phyloP scores from a whole-genome alignment of 441 rosid genomes.

The Hura crepitans region DNA sequence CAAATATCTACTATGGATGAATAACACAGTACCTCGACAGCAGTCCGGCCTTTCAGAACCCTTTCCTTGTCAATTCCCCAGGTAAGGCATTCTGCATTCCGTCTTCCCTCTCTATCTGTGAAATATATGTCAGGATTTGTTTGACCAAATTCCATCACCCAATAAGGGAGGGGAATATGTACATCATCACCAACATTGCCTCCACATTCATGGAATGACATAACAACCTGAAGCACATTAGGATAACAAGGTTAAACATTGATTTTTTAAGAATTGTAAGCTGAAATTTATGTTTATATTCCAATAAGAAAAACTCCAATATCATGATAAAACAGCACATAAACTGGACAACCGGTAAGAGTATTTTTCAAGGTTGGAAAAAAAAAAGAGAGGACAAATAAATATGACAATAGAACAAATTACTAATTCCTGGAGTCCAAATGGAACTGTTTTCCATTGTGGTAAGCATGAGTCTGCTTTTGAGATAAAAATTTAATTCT shows the following conservation, averaged over 20 bases:
- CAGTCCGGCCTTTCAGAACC: constrained; percentile 85
- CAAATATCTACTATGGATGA: neutral
- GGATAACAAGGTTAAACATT: neutral
- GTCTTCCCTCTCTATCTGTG: constrained; percentile 94
- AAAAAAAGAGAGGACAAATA: neutral
- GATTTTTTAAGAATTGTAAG: neutral
- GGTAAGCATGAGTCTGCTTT: neutral
- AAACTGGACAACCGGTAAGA: neutral
- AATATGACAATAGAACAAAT: neutral
- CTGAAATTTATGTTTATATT: constrained; percentile 4
- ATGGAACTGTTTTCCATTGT: neutral
- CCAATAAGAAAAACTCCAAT: neutral
- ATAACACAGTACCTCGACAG: constrained; percentile 68
- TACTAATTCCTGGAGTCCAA: neutral
- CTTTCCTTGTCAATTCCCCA: constrained; percentile 98
- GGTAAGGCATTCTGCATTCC: constrained; percentile 91
- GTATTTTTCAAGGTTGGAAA: neutral
- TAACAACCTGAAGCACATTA: constrained; percentile 57
- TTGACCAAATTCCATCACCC: constrained; percentile 96
- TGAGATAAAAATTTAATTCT: neutral
- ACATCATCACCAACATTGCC: constrained; percentile 27
- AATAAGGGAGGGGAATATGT: constrained; percentile 79
- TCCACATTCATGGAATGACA: constrained; percentile 98
- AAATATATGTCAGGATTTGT: constrained; percentile 90
- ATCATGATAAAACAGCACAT: neutral